Conservation (phyloP, 2,329 filamentous ascomycete genomes). For the Microsporum canis region DNA sequence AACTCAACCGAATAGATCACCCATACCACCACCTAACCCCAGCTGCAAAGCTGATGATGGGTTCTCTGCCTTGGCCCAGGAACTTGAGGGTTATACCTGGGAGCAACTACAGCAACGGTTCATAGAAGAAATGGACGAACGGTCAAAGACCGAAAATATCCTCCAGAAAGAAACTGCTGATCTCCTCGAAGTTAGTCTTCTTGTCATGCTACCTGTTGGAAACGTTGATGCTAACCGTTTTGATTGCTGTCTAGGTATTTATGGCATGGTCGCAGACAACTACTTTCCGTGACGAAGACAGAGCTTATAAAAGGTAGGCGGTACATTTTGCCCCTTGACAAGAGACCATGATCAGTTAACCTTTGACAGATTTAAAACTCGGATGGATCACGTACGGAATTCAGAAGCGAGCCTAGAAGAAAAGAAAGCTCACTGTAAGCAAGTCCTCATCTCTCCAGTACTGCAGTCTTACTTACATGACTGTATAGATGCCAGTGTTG, state of each 20-base stretch:
- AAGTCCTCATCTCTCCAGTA: not conserved
- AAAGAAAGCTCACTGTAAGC: constrained; percentile 71
- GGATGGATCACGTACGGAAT: constrained; percentile 62
- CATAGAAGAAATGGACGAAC: constrained; percentile 51
- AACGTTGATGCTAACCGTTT: not conserved
- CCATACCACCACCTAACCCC: not conserved
- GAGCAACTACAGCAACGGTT: constrained; percentile 61
- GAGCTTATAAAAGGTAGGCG: constrained; percentile 61
- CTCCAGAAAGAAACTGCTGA: constrained; percentile 56
- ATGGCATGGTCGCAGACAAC: constrained; percentile 65
- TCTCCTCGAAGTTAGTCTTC: constrained; percentile 48
- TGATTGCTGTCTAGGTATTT: constrained; percentile 52
- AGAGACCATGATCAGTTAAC: not conserved
- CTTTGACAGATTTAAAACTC: constrained; percentile 54
- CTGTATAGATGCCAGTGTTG: constrained; percentile 31
- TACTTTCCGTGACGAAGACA: constrained; percentile 59
- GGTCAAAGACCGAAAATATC: constrained; percentile 52
- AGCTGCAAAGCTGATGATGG: not conserved
- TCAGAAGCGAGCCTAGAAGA: constrained; percentile 60
- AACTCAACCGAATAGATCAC: not conserved
- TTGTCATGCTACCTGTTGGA: not conserved
- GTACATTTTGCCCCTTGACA: not conserved
- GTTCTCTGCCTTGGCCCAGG: constrained; percentile 3
- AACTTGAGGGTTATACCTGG: constrained; percentile 59
- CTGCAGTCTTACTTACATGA: not conserved